These are phyloP conservation scores for Isoetes engelmannii DNA, from an alignment of 83 land plant species.

Conservation along the genomic window DNA sequence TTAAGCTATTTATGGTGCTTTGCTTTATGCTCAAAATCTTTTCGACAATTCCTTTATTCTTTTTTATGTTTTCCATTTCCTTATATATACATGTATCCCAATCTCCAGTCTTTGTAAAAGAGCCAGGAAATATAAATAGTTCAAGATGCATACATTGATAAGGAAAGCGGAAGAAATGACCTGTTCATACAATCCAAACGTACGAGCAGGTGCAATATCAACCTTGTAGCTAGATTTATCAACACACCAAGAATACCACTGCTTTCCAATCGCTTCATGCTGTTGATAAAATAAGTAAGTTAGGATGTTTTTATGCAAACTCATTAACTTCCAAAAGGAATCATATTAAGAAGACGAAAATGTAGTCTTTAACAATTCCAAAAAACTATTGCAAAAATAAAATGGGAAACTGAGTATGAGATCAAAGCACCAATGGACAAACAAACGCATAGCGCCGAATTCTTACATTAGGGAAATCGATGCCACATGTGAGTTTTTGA, in stretches of 20 bases:
- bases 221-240: conserved; percentile 35
- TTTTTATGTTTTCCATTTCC: no score
- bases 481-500: conserved; percentile 55
- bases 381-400: neutral
- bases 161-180: conserved; percentile 16
- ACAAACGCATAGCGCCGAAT: neutral
- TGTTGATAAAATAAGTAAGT: conserved; percentile 8
- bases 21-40: no score
- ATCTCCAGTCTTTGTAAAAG: no score
- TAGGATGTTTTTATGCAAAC: no score
- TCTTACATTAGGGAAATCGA: conserved; percentile 65
- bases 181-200: conserved; percentile 84
- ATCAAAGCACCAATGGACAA: conserved; percentile 5
- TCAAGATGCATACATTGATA: no score
- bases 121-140: no score
- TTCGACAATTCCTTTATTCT: no score
- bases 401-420: neutral
- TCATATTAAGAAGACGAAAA: neutral
- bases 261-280: conserved; percentile 70
- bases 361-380: neutral
- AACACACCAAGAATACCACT: conserved; percentile 61
- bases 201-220: conserved; percentile 74
- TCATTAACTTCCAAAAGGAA: neutral
- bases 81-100: neutral
- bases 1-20: neutral